Base-by-base conservation (phyloP, 305 asterid species). In the Coffea humblotiana region DNA sequence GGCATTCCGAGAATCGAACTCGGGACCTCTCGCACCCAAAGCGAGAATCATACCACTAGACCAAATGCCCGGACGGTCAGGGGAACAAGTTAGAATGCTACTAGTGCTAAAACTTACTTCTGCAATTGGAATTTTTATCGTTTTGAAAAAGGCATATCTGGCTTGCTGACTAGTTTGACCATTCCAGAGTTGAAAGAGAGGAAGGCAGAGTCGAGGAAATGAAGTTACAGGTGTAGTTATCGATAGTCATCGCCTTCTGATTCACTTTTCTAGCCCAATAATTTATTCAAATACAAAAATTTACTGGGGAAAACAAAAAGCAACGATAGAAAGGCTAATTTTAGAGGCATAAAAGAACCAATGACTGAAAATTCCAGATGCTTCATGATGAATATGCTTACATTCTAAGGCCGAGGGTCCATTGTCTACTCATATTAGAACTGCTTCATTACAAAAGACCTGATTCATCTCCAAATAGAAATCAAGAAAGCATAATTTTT, bases 11-110 rank as follows among this genome's bases (percentile, higher is more conserved):
- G 97, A 93, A 92, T 92, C 86, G 92, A 95, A 93, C 94, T 90
- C 90, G 91, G 95, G 97, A 92, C 97, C 91, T 90, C 99, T 95
- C 92, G 90, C 93, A 92, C 99, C 98, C 97, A 80, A 93, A 93
- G 97, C 91, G 90, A 92, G 97, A 91, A 93, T 89, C 93, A 95
- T 93, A 89, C 94, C 98, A 93, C 90, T 82, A 84, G 87, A 88
- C 88, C 90, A 86, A 83, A 83, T 74, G 87, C 88, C 52, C 52
- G 43, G 43, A 0, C 32, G 1, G 32, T 29, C 1, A 29, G 1
- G 32, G 32, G 32, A 29, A 29, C 32, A 29, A 29, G 32, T 0
- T 29, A 29, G 1, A 29, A 0, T 29, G 32, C 32, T 1, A 29
- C 32, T 29, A 29, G 32, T 0, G 1, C 32, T 29, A 1, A 29